Evolutionary conservation across 495 filamentous ascomycete species (phyloP), one percentile per base, ranked within the genome.

Genomic region (Penicillium riverlandense): DNA sequence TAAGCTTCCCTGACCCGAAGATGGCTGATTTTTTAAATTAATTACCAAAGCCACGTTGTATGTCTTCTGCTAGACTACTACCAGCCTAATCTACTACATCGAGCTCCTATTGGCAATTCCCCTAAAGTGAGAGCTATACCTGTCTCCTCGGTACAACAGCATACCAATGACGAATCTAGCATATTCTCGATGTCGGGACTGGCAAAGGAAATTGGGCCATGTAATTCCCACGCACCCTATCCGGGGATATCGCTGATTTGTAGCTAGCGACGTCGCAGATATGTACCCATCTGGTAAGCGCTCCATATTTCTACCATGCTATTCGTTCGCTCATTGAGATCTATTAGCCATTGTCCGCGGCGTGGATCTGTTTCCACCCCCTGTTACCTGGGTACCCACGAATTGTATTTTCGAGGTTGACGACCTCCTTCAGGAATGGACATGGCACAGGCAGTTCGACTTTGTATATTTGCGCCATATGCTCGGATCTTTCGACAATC

Each of bases 391-490:
- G 52, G 51, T 62, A 11, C 56, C 58, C 7, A 53, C 58, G 9
- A 62, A 62, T 34, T 53, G 49, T 37, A 32, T 50, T 1, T 54
- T 62, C 38, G 40, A 49, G 27, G 43, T 62, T 4, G 58, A 59
- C 37, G 53, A 59, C 38, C 22, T 38, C 15, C 37, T 51, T 11
- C 41, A 29, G 8, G 53, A 57, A 8, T 59, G 56, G 56, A 40
- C 48, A 8, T 57, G 45, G 31, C 9, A 32, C 3, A 44, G 59
- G 13, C 38, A 29, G 5, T 59, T 59, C 40, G 58, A 62, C 35
- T 42, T 52, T 14, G 50, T 62, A 6, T 50, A 62, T 32, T 40
- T 45, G 11, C 43, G 56, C 2, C 38, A 38, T 14, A 29, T 62
- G 41, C 29, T 41, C 8, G 43, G 41, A 6, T 36, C 45, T 8